Evolutionary conservation across 139 green algal genomes (phyloP).

Genomic region (Nannochloris sp.): DNA sequence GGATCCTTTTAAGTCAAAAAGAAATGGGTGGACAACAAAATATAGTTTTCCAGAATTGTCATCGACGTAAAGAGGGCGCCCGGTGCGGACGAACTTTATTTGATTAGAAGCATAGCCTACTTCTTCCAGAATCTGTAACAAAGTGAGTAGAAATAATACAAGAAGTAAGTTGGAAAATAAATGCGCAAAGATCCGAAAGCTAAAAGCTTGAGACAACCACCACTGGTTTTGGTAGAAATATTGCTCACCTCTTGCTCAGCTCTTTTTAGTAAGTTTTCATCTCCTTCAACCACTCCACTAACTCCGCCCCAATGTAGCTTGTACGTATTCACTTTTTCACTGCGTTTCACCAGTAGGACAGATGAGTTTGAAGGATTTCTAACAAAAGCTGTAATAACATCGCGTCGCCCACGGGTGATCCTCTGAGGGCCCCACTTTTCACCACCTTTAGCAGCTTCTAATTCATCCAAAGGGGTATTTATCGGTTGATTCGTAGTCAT

Average conservation of each 20-base stretch:
- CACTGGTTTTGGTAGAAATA: no score
- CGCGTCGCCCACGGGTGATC: not conserved
- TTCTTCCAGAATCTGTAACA: constrained; percentile 30
- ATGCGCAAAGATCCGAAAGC: no score
- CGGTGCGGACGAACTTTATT: constrained; percentile 16
- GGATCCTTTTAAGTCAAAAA: not conserved
- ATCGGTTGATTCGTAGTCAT: no score
- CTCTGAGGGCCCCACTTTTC: not conserved
- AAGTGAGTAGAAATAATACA: no score
- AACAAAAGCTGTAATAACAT: constrained; percentile 34
- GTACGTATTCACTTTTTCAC: constrained; percentile 30
- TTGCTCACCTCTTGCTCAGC: constrained; percentile 15
- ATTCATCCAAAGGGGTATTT: no score
- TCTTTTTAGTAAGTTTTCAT: constrained; percentile 1
- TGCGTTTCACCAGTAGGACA: constrained; percentile 31
- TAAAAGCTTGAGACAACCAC: no score
- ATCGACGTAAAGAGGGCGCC: constrained; percentile 28
- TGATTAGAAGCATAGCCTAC: not conserved
- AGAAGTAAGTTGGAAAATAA: no score
- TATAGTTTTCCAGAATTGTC: constrained; percentile 7
- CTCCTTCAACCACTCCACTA: constrained; percentile 22
- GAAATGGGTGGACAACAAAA: constrained; percentile 38
- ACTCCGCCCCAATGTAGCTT: constrained; percentile 23
- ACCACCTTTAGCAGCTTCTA: not conserved
- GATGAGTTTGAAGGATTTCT: constrained; percentile 4